phyloP scores from a whole-genome alignment of 805 yeast genomes.

The Vanderwaltozyma yarrowii region DNA sequence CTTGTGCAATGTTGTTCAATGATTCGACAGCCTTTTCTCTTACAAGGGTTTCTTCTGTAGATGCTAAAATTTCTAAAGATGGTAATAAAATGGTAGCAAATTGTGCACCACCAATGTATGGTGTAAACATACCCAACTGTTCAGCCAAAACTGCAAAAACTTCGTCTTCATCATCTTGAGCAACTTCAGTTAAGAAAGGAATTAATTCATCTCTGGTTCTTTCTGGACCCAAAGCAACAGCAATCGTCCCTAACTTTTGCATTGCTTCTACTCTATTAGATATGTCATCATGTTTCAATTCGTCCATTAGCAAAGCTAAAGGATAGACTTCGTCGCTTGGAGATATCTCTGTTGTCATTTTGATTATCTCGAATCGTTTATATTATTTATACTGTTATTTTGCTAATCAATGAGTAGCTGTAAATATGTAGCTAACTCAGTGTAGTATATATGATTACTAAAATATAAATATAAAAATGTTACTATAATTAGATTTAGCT shows the following conservation, averaged over 20 bases:
- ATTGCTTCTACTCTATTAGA: conserved; percentile 89
- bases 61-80: conserved; percentile 71
- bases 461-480: too few relatives aligned
- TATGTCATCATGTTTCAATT: conserved; percentile 92
- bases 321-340: conserved; percentile 54
- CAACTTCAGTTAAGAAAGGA: conserved; percentile 77
- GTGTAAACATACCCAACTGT: conserved; percentile 79
- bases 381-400: too few relatives aligned
- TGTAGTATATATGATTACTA: too few relatives aligned
- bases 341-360: not conserved
- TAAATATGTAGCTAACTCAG: too few relatives aligned
- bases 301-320: conserved; percentile 92
- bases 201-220: conserved; percentile 84
- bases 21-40: conserved; percentile 91
- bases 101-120: conserved; percentile 75
- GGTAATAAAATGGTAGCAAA: conserved; percentile 51
- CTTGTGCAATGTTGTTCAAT: conserved; percentile 57
- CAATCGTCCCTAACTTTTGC: conserved; percentile 88
- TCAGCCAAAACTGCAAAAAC: conserved; percentile 89
- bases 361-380: not conserved
- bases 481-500: too few relatives aligned
- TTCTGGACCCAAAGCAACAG: conserved; percentile 89
- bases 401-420: too few relatives aligned
- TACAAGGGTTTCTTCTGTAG: conserved; percentile 93
- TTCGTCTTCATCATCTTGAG: conserved; percentile 97